Evolutionary conservation across 2,329 filamentous ascomycete genomes (phyloP).

Genomic region (Venturia pyrina): DNA sequence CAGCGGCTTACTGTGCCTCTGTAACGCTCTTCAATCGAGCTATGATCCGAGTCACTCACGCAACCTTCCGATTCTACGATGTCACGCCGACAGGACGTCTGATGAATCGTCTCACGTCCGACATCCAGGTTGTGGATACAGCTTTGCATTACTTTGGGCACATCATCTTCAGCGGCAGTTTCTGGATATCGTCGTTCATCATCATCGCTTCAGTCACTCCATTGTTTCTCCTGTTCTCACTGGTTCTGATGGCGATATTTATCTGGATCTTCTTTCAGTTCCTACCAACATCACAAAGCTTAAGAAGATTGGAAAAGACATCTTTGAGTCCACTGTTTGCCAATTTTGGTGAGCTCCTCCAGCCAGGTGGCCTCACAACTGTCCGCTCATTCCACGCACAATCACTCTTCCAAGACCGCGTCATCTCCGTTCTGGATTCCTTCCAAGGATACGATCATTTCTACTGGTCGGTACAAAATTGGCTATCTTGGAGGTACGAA

Average conservation of each 20-base stretch:
- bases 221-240: conserved; percentile 61
- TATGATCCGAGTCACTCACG: conserved; percentile 62
- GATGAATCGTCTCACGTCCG: conserved; percentile 86
- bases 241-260: conserved; percentile 58
- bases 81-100: conserved; percentile 77
- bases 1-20: conserved; percentile 72
- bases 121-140: conserved; percentile 73
- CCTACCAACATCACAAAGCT: conserved; percentile 70
- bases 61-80: conserved; percentile 86
- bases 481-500: conserved; percentile 75
- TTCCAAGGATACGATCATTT: conserved; percentile 96
- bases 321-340: conserved; percentile 82
- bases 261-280: conserved; percentile 66
- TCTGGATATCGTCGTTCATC: conserved; percentile 60
- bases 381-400: conserved; percentile 76
- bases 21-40: conserved; percentile 65
- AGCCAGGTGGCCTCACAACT: conserved; percentile 64
- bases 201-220: conserved; percentile 76
- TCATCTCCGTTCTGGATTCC: conserved; percentile 73
- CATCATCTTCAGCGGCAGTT: conserved; percentile 60
- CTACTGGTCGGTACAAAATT: conserved; percentile 74
- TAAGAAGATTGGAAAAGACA: conserved; percentile 79
- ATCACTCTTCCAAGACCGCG: conserved; percentile 65
- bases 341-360: conserved; percentile 76
- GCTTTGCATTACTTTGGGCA: conserved; percentile 19